Evolutionary conservation across 768 basidiomycete species (phyloP), one percentile per base, ranked within the genome.

Genomic region (Amyloporia xantha): DNA sequence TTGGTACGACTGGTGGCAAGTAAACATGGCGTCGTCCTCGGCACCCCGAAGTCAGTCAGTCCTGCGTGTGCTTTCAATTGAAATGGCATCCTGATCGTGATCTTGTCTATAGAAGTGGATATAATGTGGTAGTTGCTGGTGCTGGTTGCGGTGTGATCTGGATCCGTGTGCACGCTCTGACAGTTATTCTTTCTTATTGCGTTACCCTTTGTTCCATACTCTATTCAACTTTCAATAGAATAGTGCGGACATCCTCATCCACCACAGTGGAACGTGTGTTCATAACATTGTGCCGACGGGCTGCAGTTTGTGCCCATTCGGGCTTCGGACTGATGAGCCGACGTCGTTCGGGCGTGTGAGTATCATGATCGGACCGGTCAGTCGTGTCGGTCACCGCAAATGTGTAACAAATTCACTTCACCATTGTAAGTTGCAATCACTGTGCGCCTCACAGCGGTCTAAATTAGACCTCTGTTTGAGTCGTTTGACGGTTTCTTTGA

Each of bases 1-100:
- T 91, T 67, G 88, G 88, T 52, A 91, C 88, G 47, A 90, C 88
- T 30, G 88, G 88, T 72, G 88, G 88, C 67, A 91, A 91, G 71
- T 91, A 84, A 69, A 68, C 55, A 70, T 20, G n/a, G n/a, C 35
- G 12, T n/a, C 17, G 30, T 9, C 7, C 2, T 1, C 23, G 12
- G 35, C 23, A 26, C 27, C 25, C 17, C 15, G 20, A 35, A 21
- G 35, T 46, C 17, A 30, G 25, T 28, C 3, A 12, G 9, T 35
- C 12, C 13, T 33, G 30, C 21, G 15, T 17, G 28, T 13, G 10
- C 11, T 21, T 4, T 37, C 24, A 26, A 21, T 42, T 9, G 23
- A 5, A 42, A 20, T 19, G 38, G n/a, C 24, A 20, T 20, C 10
- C 41, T 43, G 11, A 43, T 13, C 20, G 19, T 9, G 12, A 5